Base-by-base conservation (phyloP, 306 rosid genomes). In the Pterocarpus santalinus region DNA sequence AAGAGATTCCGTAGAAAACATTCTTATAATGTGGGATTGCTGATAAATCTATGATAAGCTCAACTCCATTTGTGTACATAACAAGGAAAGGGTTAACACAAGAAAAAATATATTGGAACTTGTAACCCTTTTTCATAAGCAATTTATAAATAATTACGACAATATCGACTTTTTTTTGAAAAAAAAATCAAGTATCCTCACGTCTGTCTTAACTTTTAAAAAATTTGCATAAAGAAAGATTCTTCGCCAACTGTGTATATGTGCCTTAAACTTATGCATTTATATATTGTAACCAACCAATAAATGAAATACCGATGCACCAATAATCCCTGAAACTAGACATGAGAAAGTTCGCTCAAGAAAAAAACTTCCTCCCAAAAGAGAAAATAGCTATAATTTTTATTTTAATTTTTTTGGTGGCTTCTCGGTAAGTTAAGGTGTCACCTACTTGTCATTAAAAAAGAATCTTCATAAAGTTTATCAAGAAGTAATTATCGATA, bases 391-490 rank as follows among this genome's bases (percentile, higher is more conserved):
- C 14, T 39, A 4, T 6, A 38, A 5, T 4, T 4, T 38, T 38
- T 38, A 4, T 38, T 38, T 4, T 22, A 22, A 22, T 38, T 38
- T 38, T 4, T 1, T 6, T 38, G 15, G 34, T 62, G 80, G 49
- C 80, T 75, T 75, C 71, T 46, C n/a, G 70, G 9, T 33, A n/a
- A 33, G 34, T 75, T 46, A 75, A 75, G 16, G 33, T 47, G 61
- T 46, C 49, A 75, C 36, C 16, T 36, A 51, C n/a, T 1, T 7
- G 41, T 38, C 41, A 38, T 38, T 38, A 4, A 4, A 38, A 38
- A 4, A 38, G 41, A 38, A 38, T 38, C 6, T 6, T 38, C 41
- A 38, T 38, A 38, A 38, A 38, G 41, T 38, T 38, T 38, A 1
- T 4, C 41, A 38, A 38, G 41, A 38, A 38, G 41, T 38, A 38